Conservation (phyloP, 495 filamentous ascomycete genomes). For the Penicillium subrubescens region DNA sequence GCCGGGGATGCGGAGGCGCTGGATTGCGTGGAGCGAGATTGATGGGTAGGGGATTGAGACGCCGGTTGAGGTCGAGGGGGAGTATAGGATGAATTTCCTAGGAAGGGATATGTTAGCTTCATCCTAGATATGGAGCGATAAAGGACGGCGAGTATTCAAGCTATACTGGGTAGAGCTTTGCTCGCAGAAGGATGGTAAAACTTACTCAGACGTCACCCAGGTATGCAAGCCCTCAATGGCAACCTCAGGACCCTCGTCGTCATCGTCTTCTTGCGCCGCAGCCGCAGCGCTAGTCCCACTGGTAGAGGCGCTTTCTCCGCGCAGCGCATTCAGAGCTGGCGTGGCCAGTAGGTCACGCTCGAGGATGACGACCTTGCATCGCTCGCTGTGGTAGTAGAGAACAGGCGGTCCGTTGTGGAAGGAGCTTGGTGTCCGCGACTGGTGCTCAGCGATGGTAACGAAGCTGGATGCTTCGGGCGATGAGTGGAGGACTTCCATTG, state of each 20-base stretch:
- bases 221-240: constrained; percentile 60
- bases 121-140: not conserved
- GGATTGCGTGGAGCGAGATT: constrained; percentile 87
- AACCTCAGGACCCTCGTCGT: constrained; percentile 46
- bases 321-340: constrained; percentile 35
- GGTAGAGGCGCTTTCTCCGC: constrained; percentile 17
- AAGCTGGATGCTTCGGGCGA: constrained; percentile 60
- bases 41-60: constrained; percentile 83
- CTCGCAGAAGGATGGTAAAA: constrained; percentile 2
- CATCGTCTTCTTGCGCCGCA: constrained; percentile 6
- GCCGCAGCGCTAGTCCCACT: constrained; percentile 21
- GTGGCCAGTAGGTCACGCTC: constrained; percentile 41
- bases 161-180: not conserved
- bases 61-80: constrained; percentile 58
- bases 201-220: constrained; percentile 80
- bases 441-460: constrained; percentile 74
- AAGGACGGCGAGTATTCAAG: not conserved
- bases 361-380: constrained; percentile 60
- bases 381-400: constrained; percentile 70
- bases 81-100: constrained; percentile 77
- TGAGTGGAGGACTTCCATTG: constrained; percentile 52
- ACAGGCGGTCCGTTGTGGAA: constrained; percentile 82
- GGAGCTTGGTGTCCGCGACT: constrained; percentile 78
- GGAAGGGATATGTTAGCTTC: constrained; percentile 3
- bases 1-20: constrained; percentile 54